Percentiles rank a stretch among this genome's conserved stretches.
Conservation (phyloP, 768 basidiomycete species). For the Trametes meyenii region DNA sequence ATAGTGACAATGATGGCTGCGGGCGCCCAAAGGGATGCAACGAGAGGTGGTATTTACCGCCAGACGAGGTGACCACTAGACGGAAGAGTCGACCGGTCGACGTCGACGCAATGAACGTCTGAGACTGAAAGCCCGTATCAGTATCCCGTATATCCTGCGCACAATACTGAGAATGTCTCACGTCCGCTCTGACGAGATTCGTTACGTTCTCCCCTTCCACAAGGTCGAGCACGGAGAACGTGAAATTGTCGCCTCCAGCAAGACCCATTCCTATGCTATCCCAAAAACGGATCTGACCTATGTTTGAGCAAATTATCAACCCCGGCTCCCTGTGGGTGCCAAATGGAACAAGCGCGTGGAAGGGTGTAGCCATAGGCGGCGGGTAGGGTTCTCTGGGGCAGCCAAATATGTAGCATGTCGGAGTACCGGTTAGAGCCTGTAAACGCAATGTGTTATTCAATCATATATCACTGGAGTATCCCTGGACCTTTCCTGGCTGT, state of each 20-base stretch:
- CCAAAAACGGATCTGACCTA: constrained; percentile 84
- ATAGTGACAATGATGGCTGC: constrained; percentile 45
- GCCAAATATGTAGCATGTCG: constrained; percentile 82
- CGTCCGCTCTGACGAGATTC: constrained; percentile 65
- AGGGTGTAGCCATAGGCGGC: constrained; percentile 53
- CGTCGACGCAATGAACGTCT: constrained; percentile 71
- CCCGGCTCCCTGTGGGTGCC: constrained; percentile 79
- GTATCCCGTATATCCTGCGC: not conserved
- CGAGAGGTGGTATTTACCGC: constrained; percentile 66
- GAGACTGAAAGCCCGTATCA: constrained; percentile 44
- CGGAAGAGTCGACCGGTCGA: constrained; percentile 69
- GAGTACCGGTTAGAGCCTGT: constrained; percentile 66
- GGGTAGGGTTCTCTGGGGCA: constrained; percentile 56
- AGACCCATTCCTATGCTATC: constrained; percentile 83
- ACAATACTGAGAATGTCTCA: constrained; percentile 37
- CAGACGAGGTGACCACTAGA: constrained; percentile 62
- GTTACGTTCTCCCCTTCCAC: constrained; percentile 62
- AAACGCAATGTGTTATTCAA: not conserved
- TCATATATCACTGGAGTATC: not conserved
- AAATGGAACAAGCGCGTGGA: constrained; percentile 63
- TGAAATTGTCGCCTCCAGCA: constrained; percentile 74
- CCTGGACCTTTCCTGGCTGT: constrained; percentile 55
- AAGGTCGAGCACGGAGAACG: constrained; percentile 51
- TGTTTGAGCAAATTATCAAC: constrained; percentile 72
- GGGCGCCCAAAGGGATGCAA: constrained; percentile 63